Evolutionary conservation across 495 filamentous ascomycete genomes (phyloP).

Genomic region (Aspergillus funiculosus): DNA sequence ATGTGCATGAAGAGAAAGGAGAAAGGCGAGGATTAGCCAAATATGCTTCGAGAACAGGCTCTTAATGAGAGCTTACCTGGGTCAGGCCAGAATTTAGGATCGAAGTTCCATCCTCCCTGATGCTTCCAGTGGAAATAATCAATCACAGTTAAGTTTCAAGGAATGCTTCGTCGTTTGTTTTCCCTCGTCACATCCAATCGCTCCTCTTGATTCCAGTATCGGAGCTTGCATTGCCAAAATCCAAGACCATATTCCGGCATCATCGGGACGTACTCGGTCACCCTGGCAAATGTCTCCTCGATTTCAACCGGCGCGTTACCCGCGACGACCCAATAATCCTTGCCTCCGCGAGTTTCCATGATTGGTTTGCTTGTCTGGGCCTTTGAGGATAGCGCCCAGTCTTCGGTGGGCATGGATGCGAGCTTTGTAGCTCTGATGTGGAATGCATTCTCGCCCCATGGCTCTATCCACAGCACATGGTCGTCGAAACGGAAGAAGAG

Average conservation of each 20-base stretch:
- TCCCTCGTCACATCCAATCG: constrained; percentile 49
- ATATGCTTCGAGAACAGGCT: too few relatives aligned
- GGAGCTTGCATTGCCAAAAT: constrained; percentile 58
- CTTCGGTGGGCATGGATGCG: constrained; percentile 41
- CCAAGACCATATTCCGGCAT: constrained; percentile 60
- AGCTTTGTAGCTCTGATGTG: constrained; percentile 50
- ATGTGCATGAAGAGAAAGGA: too few relatives aligned
- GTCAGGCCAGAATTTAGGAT: constrained; percentile 53
- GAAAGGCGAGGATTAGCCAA: constrained; percentile 9
- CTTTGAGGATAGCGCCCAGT: constrained; percentile 46
- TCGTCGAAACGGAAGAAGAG: constrained; percentile 48
- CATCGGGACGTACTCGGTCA: constrained; percentile 50
- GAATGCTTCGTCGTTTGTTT: constrained; percentile 44
- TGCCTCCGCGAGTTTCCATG: constrained; percentile 22
- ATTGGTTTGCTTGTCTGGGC: constrained; percentile 12
- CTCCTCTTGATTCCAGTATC: constrained; percentile 56
- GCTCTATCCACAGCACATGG: constrained; percentile 49
- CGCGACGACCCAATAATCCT: constrained; percentile 55
- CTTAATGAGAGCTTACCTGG: constrained; percentile 35
- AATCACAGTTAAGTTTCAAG: constrained; percentile 52
- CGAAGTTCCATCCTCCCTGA: constrained; percentile 57
- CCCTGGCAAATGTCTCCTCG: constrained; percentile 44
- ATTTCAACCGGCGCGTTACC: constrained; percentile 49
- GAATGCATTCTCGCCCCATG: constrained; percentile 50
- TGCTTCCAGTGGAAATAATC: constrained; percentile 58